phyloP scores from a whole-genome alignment of 2,329 filamentous ascomycete species.

The Fusarium pseudocircinatum region DNA sequence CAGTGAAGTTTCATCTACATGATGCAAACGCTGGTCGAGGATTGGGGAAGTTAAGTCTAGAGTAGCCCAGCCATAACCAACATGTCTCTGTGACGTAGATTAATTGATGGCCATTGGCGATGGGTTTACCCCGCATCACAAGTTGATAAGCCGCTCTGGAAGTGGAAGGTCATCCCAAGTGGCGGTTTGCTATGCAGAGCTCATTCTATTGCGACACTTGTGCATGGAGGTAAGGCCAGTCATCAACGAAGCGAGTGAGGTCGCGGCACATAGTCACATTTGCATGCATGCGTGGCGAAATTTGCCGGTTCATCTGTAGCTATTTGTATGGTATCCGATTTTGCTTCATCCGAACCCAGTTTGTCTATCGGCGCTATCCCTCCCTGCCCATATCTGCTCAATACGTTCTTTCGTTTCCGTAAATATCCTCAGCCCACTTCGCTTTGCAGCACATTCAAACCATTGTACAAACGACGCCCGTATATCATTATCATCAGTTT shows the following conservation, averaged over 20 bases:
- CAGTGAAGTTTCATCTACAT: no score
- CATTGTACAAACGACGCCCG: constrained; percentile 2
- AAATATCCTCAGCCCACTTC: constrained; percentile 25
- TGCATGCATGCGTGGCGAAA: not conserved
- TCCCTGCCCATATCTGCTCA: constrained; percentile 10
- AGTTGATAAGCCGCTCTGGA: not conserved
- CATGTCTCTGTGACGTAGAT: not conserved
- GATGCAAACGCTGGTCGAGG: no score
- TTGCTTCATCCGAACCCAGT: not conserved
- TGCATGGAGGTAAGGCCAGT: rapidly evolving
- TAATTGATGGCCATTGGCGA: not conserved
- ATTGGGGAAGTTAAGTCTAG: no score
- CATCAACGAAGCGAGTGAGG: not conserved
- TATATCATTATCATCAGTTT: constrained; percentile 1
- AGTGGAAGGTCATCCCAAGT: constrained; percentile 12
- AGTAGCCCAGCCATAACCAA: no score
- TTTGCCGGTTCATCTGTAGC: rapidly evolving
- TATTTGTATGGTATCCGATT: not conserved
- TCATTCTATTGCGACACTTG: no score
- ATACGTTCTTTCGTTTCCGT: constrained; percentile 13
- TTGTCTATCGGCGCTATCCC: not conserved
- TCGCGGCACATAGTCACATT: not conserved
- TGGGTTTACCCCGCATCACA: not conserved
- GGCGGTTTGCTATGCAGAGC: not conserved
- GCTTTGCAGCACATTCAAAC: constrained; percentile 14